These are phyloP conservation scores for Citrus maxima DNA, from an alignment of 345 rosid species.

Conservation along the genomic window DNA sequence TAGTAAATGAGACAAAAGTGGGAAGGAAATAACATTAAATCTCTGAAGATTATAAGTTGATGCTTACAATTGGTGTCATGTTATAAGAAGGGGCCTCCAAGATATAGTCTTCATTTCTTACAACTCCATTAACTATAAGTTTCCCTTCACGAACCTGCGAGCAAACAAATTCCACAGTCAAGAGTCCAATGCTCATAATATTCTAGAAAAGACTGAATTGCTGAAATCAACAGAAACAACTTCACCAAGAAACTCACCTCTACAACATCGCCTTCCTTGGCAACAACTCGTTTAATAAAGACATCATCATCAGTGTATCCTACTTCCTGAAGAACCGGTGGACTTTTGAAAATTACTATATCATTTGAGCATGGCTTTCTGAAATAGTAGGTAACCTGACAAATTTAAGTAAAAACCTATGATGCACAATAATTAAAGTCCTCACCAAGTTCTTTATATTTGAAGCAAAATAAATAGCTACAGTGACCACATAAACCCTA, in stretches of 20 bases:
- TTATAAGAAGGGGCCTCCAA: constrained; percentile 74
- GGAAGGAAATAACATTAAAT: not conserved
- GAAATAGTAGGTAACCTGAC: constrained; percentile 78
- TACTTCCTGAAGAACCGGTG: constrained; percentile 92
- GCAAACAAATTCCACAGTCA: not conserved
- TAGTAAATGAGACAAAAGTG: not conserved
- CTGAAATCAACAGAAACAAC: not conserved
- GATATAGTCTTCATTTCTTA: constrained; percentile 61
- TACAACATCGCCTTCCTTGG: constrained; percentile 88
- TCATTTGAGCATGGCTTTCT: constrained; percentile 96
- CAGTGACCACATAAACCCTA: not conserved
- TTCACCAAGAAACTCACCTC: constrained; percentile 52
- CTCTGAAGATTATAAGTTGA: not conserved
- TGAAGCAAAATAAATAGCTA: not conserved
- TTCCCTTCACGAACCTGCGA: constrained; percentile 72
- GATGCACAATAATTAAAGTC: not conserved
- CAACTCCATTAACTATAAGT: constrained; percentile 71
- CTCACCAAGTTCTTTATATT: not conserved
- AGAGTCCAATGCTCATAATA: not conserved
- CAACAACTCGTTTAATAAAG: constrained; percentile 87
- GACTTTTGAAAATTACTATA: constrained; percentile 88
- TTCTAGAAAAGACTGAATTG: not conserved
- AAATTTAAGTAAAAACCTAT: constrained; percentile 16
- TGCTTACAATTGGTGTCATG: constrained; percentile 78
- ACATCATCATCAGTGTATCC: constrained; percentile 92